Percentiles rank a stretch among this genome's conserved stretches.
phyloP scores from a whole-genome alignment of 2,329 filamentous ascomycete genomes.

The Trichoderma cornu-damae region DNA sequence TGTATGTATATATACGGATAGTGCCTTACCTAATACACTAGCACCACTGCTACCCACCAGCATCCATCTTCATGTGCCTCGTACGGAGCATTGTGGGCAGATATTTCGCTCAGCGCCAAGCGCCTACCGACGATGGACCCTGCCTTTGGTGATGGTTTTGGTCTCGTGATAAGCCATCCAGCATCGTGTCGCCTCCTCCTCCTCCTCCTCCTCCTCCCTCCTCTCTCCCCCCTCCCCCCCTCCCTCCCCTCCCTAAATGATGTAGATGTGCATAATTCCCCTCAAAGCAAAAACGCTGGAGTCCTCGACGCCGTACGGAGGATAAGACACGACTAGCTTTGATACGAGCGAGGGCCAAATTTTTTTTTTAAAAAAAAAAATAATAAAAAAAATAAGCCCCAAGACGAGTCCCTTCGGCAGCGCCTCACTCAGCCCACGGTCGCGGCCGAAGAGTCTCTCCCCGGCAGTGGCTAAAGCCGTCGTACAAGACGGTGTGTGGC shows the following conservation, averaged over 20 bases:
- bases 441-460: background rate
- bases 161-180: slow-evolving; percentile 13
- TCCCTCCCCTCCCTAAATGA: no score
- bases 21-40: background rate
- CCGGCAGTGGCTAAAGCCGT: slow-evolving; percentile 4
- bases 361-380: no score
- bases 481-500: slow-evolving; percentile 19
- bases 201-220: no score
- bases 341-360: no score
- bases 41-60: slow-evolving; percentile 4
- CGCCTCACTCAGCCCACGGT: background rate
- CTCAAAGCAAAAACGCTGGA: background rate
- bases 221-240: no score
- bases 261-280: background rate
- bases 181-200: background rate
- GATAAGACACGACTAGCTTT: no score
- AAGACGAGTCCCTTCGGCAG: background rate
- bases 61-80: background rate
- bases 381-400: no score
- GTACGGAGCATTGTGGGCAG: slow-evolving; percentile 5
- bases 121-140: slow-evolving; percentile 15
- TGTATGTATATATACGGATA: no score
- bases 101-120: slow-evolving; percentile 17
- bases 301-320: background rate
- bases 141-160: slow-evolving; percentile 9